Percentiles rank a stretch among this genome's conserved stretches.
phyloP scores from a whole-genome alignment of 2,329 filamentous ascomycete species.

The Exutisphaerella laricina region DNA sequence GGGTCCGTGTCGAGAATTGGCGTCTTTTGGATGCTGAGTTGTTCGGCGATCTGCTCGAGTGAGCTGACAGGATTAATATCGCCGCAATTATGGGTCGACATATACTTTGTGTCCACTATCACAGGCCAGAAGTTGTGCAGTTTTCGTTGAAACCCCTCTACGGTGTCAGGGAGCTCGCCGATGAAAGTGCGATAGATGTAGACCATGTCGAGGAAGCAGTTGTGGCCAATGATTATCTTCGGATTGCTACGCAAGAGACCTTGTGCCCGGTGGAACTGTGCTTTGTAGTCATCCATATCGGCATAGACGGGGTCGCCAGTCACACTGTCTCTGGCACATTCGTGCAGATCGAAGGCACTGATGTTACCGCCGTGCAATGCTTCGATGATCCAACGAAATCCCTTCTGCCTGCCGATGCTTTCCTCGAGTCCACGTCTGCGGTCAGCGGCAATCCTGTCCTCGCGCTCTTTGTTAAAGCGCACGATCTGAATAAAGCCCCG shows the following conservation, averaged over 20 bases:
- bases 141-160: slow-evolving; percentile 48
- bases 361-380: slow-evolving; percentile 39
- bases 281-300: slow-evolving; percentile 34
- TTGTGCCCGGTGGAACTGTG: slow-evolving; percentile 38
- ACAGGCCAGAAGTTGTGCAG: slow-evolving; percentile 52
- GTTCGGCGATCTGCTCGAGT: slow-evolving; percentile 45
- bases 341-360: slow-evolving; percentile 33
- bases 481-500: slow-evolving; percentile 42
- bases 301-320: slow-evolving; percentile 34
- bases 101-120: slow-evolving; percentile 59
- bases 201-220: slow-evolving; percentile 58
- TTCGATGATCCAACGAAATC: slow-evolving; percentile 48
- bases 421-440: slow-evolving; percentile 37
- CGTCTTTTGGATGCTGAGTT: slow-evolving; percentile 34
- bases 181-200: slow-evolving; percentile 61
- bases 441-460: slow-evolving; percentile 37
- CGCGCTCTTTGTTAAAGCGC: slow-evolving; percentile 39
- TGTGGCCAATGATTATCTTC: slow-evolving; percentile 57
- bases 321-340: slow-evolving; percentile 33
- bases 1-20: slow-evolving; percentile 40
- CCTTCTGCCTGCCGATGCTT: slow-evolving; percentile 41
- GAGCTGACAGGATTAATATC: slow-evolving; percentile 47
- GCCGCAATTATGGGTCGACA: slow-evolving; percentile 53
- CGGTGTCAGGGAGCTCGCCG: slow-evolving; percentile 49
- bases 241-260: slow-evolving; percentile 41